phyloP scores from a whole-genome alignment of 768 basidiomycete species.

The Leccinum disarticulatum region DNA sequence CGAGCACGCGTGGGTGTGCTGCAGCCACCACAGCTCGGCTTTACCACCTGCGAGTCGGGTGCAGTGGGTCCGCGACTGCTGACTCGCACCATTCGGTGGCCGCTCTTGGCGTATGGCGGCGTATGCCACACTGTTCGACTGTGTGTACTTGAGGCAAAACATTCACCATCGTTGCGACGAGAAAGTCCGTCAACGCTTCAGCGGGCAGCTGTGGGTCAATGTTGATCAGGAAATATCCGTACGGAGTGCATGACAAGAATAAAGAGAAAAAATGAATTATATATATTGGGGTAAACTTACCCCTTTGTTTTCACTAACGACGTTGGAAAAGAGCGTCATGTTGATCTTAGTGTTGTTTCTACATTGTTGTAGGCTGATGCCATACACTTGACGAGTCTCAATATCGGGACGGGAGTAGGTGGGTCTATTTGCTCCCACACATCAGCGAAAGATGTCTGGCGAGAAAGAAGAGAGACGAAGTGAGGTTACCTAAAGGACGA shows the following conservation, averaged over 20 bases:
- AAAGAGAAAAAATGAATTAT: too few relatives aligned
- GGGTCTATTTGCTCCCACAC: conserved; percentile 69
- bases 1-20: conserved; percentile 91
- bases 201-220: conserved; percentile 57
- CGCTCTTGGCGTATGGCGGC: conserved; percentile 59
- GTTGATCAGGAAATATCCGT: too few relatives aligned
- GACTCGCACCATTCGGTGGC: conserved; percentile 97
- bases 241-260: background rate
- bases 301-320: conserved; percentile 87
- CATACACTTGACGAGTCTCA: conserved; percentile 96
- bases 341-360: conserved; percentile 91
- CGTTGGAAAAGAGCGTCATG: conserved; percentile 73
- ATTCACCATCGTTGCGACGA: conserved; percentile 86
- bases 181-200: conserved; percentile 82
- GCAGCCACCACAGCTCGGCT: conserved; percentile 99
- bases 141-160: conserved; percentile 84
- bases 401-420: conserved; percentile 70
- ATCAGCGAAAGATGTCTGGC: conserved; percentile 8
- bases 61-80: conserved; percentile 99
- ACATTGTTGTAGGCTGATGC: conserved; percentile 84
- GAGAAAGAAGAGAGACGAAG: background rate
- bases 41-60: conserved; percentile 96
- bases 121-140: conserved; percentile 98
- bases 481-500: conserved; percentile 78
- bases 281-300: conserved; percentile 40